Evolutionary conservation across 139 green algal genomes (phyloP).

Genomic region (Chlamydomonas sphaeroides): DNA sequence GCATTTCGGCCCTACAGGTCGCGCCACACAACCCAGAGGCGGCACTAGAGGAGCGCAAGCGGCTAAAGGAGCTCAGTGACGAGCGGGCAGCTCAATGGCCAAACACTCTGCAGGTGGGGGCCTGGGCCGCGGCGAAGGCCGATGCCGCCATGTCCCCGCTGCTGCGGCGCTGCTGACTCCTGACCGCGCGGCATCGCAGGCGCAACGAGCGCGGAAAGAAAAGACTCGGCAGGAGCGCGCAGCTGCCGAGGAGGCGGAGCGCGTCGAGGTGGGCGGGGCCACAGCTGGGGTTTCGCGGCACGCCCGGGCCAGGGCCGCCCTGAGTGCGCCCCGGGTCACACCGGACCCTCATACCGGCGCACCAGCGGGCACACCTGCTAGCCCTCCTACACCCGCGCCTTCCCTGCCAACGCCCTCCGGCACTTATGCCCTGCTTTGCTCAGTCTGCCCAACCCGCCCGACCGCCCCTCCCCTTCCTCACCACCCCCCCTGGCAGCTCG

Average conservation of each 20-base stretch:
- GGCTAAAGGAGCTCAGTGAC: conserved; percentile 70
- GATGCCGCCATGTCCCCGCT: too few species aligned
- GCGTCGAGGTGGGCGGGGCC: conserved; percentile 65
- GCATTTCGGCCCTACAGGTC: conserved; percentile 42
- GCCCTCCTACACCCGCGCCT: too few species aligned
- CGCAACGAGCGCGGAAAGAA: conserved; percentile 70
- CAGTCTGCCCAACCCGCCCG: too few species aligned
- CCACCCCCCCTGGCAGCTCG: conserved; percentile 48
- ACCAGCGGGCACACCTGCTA: too few species aligned
- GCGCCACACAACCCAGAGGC: conserved; percentile 25
- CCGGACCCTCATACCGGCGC: too few species aligned
- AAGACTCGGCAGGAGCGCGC: conserved; percentile 54
- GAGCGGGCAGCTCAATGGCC: conserved; percentile 70
- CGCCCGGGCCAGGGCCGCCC: too few species aligned
- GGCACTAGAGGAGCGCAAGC: conserved; percentile 49
- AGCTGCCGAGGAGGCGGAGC: conserved; percentile 69
- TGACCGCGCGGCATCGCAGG: conserved; percentile 39
- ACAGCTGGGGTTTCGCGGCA: too few species aligned
- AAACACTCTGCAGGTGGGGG: conserved; percentile 71
- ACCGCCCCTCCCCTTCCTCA: neutral
- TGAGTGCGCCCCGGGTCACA: too few species aligned
- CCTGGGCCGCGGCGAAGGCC: too few species aligned
- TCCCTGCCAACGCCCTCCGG: too few species aligned
- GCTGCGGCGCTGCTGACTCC: neutral
- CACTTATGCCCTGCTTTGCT: too few species aligned